phyloP scores from a whole-genome alignment of 768 basidiomycete species.

The Bullera alba region DNA sequence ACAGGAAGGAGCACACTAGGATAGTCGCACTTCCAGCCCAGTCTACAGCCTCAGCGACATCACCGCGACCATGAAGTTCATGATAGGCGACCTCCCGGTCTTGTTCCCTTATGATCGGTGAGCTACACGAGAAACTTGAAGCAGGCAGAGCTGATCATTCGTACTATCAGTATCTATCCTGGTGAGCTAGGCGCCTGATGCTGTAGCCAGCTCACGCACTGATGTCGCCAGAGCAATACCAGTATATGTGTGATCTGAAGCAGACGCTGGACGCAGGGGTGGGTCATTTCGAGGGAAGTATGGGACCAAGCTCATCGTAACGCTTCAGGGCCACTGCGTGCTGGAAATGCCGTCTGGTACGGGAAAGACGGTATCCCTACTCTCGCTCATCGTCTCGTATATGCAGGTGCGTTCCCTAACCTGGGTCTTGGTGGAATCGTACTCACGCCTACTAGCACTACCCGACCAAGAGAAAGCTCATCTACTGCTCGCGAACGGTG shows the following conservation, averaged over 20 bases:
- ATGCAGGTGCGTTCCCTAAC: constrained; percentile 63
- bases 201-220: no score
- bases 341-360: constrained; percentile 99
- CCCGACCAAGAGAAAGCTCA: constrained; percentile 82
- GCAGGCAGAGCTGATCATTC: constrained; percentile 55
- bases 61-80: constrained; percentile 37
- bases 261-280: constrained; percentile 90
- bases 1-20: no score
- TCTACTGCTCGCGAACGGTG: constrained; percentile 98
- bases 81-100: constrained; percentile 38
- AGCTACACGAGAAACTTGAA: not conserved
- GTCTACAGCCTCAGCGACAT: no score
- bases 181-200: constrained; percentile 52
- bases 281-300: constrained; percentile 15
- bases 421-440: not conserved
- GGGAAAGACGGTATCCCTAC: constrained; percentile 92
- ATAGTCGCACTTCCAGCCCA: no score
- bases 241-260: constrained; percentile 98
- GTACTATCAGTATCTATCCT: constrained; percentile 92
- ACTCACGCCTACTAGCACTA: constrained; percentile 59
- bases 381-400: constrained; percentile 94
- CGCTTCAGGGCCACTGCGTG: constrained; percentile 95
- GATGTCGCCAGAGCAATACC: constrained; percentile 74
- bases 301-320: constrained; percentile 2
- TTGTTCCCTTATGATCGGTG: constrained; percentile 46